Percentiles rank a stretch among this genome's conserved stretches.
phyloP scores from a whole-genome alignment of 2,329 filamentous ascomycete genomes.

The Claviceps paspali region DNA sequence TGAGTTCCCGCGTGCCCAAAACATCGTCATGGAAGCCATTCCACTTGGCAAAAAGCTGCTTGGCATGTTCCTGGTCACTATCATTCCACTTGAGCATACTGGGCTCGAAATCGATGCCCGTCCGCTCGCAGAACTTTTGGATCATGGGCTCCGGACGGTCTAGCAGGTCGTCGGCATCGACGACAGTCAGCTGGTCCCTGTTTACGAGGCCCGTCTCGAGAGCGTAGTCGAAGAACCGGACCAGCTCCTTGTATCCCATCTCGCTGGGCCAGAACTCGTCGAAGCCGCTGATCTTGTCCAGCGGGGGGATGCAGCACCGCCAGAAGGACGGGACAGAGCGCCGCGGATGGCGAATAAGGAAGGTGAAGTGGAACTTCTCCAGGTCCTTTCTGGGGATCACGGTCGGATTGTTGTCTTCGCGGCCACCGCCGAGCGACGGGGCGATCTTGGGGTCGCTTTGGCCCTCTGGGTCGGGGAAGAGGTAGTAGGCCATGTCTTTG shows the following conservation, averaged over 20 bases:
- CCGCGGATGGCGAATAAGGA: slow-evolving; percentile 92
- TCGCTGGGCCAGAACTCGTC: slow-evolving; percentile 74
- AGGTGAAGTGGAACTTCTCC: slow-evolving; percentile 79
- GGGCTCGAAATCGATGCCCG: slow-evolving; percentile 59
- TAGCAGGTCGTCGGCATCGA: slow-evolving; percentile 89
- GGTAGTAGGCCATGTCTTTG: slow-evolving; percentile 94
- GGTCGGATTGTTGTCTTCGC: slow-evolving; percentile 61
- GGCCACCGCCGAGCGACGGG: slow-evolving; percentile 56
- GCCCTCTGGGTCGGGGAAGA: slow-evolving; percentile 58
- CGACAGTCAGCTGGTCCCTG: slow-evolving; percentile 59
- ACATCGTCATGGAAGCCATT: slow-evolving; percentile 93
- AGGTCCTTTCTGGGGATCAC: slow-evolving; percentile 60
- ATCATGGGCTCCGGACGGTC: slow-evolving; percentile 68
- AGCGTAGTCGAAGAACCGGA: slow-evolving; percentile 76
- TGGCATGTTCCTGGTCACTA: slow-evolving; percentile 57
- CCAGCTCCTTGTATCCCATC: slow-evolving; percentile 80
- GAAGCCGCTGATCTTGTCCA: slow-evolving; percentile 72
- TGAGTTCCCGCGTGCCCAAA: slow-evolving; percentile 64
- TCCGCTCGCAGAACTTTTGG: slow-evolving; percentile 64
- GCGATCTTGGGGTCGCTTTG: slow-evolving; percentile 51
- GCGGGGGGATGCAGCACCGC: slow-evolving; percentile 81
- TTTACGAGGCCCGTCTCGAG: slow-evolving; percentile 54
- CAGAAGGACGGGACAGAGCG: slow-evolving; percentile 86
- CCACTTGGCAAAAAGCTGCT: slow-evolving; percentile 85
- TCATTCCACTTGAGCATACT: slow-evolving; percentile 78